These are phyloP conservation scores for Tylopilus vinaceipallidus DNA, from an alignment of 768 basidiomycete species.

Conservation along the genomic window DNA sequence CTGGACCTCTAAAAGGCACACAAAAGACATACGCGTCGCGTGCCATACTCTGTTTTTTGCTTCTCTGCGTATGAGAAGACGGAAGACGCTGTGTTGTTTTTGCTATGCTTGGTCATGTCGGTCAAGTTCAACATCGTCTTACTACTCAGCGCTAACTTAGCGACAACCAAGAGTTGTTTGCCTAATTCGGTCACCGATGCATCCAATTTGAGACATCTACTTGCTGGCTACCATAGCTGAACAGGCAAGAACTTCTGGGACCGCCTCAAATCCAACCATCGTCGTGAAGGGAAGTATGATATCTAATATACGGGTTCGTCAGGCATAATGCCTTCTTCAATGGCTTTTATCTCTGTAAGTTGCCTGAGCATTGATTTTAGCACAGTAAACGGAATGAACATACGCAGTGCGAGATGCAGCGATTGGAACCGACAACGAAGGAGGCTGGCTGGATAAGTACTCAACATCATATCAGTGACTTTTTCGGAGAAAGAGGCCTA, in stretches of 20 bases:
- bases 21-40: slow-evolving; percentile 55
- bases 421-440: slow-evolving; percentile 26
- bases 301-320: too few species aligned
- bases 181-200: neutral
- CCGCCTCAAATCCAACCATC: too few species aligned
- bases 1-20: neutral
- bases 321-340: slow-evolving; percentile 22
- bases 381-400: neutral
- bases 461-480: neutral
- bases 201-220: too few species aligned
- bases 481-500: slow-evolving; percentile 5
- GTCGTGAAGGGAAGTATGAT: too few species aligned
- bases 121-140: neutral
- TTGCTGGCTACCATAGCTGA: too few species aligned
- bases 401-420: slow-evolving; percentile 31
- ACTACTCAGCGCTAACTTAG: too few species aligned
- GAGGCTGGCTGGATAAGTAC: slow-evolving; percentile 16
- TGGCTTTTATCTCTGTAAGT: slow-evolving; percentile 29
- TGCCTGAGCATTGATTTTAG: neutral
- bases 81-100: slow-evolving; percentile 86
- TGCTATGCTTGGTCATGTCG: slow-evolving; percentile 83
- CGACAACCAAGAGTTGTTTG: neutral
- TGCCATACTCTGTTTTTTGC: slow-evolving; percentile 78
- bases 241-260: too few species aligned
- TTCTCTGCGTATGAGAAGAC: slow-evolving; percentile 90